Conservation (phyloP, 2,329 filamentous ascomycete genomes). For the Boeremia lycopersici region DNA sequence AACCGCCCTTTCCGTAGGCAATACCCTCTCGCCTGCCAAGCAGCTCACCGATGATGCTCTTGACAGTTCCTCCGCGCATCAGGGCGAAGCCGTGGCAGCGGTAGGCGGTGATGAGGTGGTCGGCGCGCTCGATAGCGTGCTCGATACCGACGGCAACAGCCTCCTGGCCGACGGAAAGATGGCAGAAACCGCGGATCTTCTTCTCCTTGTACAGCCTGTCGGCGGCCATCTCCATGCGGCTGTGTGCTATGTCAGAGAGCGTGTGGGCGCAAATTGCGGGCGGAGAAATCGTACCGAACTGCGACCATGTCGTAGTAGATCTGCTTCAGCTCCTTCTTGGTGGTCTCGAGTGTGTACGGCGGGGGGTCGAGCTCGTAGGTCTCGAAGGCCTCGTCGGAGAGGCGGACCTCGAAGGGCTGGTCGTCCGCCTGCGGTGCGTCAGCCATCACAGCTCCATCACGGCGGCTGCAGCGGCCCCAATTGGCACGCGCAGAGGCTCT, state of each 20-base stretch:
- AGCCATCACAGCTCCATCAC: conserved; percentile 19
- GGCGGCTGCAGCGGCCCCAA: not conserved
- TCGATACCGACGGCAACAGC: conserved; percentile 97
- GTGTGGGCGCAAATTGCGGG: not conserved
- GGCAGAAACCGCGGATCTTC: conserved; percentile 99
- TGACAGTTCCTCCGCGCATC: conserved; percentile 91
- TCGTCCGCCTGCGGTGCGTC: conserved; percentile 75
- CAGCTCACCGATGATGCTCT: conserved; percentile 94
- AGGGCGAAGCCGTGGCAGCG: conserved; percentile 98
- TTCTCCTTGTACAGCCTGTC: conserved; percentile 99
- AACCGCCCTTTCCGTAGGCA: conserved; percentile 97
- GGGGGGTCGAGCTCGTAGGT: conserved; percentile 98
- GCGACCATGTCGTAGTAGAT: conserved; percentile 99
- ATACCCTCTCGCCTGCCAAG: conserved; percentile 95
- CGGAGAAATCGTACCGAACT: conserved; percentile 71
- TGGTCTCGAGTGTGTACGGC: conserved; percentile 87
- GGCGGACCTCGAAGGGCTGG: conserved; percentile 86
- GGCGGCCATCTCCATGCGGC: conserved; percentile 99
- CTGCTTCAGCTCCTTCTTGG: conserved; percentile 97
- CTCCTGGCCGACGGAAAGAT: conserved; percentile 97
- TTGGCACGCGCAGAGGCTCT: conserved; percentile 17
- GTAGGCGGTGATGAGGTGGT: conserved; percentile 97
- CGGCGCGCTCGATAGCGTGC: conserved; percentile 86
- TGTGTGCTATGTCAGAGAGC: conserved; percentile 48
- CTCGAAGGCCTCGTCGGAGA: conserved; percentile 99